Evolutionary conservation across 108 stramenopile genomes (phyloP).

Genomic region (Cyclotella kingstonii): DNA sequence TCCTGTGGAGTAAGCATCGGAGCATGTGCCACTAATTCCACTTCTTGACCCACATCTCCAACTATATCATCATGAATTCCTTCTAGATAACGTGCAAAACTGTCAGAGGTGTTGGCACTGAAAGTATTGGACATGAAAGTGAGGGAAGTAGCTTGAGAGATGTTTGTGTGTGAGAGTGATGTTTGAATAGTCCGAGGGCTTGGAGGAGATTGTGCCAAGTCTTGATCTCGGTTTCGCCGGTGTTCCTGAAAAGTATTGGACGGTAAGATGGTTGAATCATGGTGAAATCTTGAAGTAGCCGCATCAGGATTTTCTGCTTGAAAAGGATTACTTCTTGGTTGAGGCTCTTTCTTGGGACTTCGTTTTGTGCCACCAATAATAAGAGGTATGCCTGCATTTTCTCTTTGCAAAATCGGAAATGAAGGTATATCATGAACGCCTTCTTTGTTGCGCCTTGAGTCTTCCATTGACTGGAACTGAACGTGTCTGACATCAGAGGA

Average conservation of each 20-base stretch:
- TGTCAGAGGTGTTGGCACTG: constrained; percentile 23
- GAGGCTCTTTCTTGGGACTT: constrained; percentile 1
- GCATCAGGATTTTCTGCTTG: neutral
- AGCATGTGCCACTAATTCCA: constrained; percentile 38
- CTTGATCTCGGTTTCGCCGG: too few species aligned
- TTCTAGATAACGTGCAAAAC: constrained; percentile 21
- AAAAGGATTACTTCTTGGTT: constrained; percentile 9
- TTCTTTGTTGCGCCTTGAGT: neutral
- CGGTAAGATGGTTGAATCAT: neutral
- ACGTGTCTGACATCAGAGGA: neutral
- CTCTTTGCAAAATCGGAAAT: neutral
- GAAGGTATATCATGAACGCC: neutral
- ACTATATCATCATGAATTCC: constrained; percentile 40
- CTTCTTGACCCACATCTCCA: constrained; percentile 43
- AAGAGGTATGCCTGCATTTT: constrained; percentile 4
- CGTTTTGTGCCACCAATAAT: constrained; percentile 9
- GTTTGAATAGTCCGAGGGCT: constrained; percentile 1
- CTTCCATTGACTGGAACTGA: constrained; percentile 5
- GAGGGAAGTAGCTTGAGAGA: constrained; percentile 17
- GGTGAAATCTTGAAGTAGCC: neutral
- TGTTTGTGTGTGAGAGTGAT: neutral
- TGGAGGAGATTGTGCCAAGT: too few species aligned
- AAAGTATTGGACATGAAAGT: constrained; percentile 24
- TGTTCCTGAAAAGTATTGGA: too few species aligned
- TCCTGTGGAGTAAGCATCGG: constrained; percentile 16